Evolutionary conservation across 495 filamentous ascomycete genomes (phyloP).

Genomic region (Xylona heveae): DNA sequence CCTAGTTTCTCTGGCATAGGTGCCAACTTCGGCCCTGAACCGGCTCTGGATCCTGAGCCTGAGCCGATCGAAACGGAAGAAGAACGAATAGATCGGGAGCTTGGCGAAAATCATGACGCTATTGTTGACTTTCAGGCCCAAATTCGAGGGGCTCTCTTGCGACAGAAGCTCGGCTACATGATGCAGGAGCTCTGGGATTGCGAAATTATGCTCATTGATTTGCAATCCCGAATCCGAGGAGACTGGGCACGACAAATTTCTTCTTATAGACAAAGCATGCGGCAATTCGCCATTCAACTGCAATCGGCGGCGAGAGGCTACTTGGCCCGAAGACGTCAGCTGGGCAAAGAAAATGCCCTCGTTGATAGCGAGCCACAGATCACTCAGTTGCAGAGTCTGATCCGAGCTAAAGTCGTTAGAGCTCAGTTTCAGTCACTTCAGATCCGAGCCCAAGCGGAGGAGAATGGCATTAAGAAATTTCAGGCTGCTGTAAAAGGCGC

Average conservation of each 20-base stretch:
- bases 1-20: conserved; percentile 95
- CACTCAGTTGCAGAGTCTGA: conserved; percentile 61
- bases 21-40: conserved; percentile 79
- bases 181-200: conserved; percentile 89
- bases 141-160: conserved; percentile 57
- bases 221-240: conserved; percentile 72
- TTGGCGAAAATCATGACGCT: conserved; percentile 47
- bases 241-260: conserved; percentile 57
- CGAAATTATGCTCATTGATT: conserved; percentile 52
- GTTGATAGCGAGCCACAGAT: conserved; percentile 50
- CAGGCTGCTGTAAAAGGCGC: conserved; percentile 41
- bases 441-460: conserved; percentile 9
- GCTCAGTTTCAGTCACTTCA: conserved; percentile 41
- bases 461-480: conserved; percentile 31
- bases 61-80: conserved; percentile 69
- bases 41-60: conserved; percentile 30
- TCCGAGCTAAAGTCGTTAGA: conserved; percentile 57
- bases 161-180: conserved; percentile 53
- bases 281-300: conserved; percentile 46
- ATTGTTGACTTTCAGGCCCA: conserved; percentile 73
- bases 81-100: conserved; percentile 66
- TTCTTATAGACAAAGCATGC: conserved; percentile 61
- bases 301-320: conserved; percentile 70
- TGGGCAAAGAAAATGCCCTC: conserved; percentile 40
- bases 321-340: conserved; percentile 42